phyloP scores from a whole-genome alignment of 768 basidiomycete genomes.

The Leucosporidium scottii region DNA sequence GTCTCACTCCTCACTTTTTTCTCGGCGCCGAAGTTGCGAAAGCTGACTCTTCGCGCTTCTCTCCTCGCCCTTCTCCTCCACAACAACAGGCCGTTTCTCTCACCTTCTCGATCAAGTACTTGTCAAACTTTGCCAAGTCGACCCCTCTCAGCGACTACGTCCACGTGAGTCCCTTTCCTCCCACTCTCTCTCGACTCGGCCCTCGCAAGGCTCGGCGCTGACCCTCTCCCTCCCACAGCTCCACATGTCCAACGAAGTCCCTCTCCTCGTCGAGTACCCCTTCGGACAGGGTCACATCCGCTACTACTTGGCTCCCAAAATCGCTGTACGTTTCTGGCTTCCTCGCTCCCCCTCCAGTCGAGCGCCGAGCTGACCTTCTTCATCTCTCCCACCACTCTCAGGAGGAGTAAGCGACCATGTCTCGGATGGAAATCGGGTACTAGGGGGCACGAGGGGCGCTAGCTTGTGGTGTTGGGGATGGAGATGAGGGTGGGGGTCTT shows the following conservation, averaged over 20 bases:
- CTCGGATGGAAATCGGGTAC: too few species aligned
- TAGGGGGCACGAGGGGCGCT: too few species aligned
- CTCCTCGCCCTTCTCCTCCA: constrained; percentile 71
- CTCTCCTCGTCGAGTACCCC: constrained; percentile 77
- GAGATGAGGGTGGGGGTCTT: too few species aligned
- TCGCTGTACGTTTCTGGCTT: constrained; percentile 46
- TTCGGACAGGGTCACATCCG: constrained; percentile 82
- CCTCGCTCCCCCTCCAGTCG: background rate
- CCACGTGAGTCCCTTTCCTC: constrained; percentile 38
- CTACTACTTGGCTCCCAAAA: constrained; percentile 96
- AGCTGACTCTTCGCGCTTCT: background rate
- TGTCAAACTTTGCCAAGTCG: constrained; percentile 93
- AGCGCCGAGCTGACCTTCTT: too few species aligned
- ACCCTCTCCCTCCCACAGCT: constrained; percentile 41
- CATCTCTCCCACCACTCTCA: too few species aligned
- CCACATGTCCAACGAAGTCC: constrained; percentile 87
- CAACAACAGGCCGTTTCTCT: constrained; percentile 74
- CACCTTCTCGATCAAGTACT: constrained; percentile 94
- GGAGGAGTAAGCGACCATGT: too few species aligned
- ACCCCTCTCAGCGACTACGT: constrained; percentile 64
- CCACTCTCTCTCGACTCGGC: background rate
- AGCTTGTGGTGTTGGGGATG: too few species aligned
- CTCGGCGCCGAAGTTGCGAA: background rate
- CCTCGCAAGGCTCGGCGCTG: background rate
- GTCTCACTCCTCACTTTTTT: too few species aligned